Conservation (phyloP, 1,284 basidiomycete species). For the Ceratobasidium sp. region DNA sequence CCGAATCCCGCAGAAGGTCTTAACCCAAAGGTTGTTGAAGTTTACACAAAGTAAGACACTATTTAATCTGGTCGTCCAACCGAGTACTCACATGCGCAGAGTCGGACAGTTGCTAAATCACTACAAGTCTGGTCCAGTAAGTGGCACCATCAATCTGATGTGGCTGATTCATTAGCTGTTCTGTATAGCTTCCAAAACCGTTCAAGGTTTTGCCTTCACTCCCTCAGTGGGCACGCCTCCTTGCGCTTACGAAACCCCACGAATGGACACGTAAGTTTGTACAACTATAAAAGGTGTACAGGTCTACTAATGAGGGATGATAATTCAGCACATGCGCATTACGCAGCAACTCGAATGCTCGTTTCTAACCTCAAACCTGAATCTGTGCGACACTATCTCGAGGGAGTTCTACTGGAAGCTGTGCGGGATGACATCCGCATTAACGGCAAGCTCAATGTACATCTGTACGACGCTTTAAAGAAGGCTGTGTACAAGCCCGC, state of each 20-base stretch:
- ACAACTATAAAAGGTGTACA: not conserved
- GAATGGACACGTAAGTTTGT: constrained; percentile 75
- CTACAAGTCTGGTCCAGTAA: constrained; percentile 88
- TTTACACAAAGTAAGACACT: constrained; percentile 84
- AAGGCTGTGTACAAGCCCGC: constrained; percentile 95
- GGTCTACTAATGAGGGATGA: not conserved
- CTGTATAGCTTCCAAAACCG: constrained; percentile 79
- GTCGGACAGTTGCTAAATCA: constrained; percentile 78
- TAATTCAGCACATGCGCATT: constrained; percentile 77
- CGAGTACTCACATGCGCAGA: constrained; percentile 18
- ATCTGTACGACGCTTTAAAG: constrained; percentile 93
- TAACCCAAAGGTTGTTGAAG: constrained; percentile 95
- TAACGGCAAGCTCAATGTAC: constrained; percentile 84
- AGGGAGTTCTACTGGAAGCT: constrained; percentile 91
- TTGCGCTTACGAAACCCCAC: constrained; percentile 91
- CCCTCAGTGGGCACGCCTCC: constrained; percentile 93
- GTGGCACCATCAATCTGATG: not conserved
- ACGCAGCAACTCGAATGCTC: constrained; percentile 94
- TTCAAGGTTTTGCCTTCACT: constrained; percentile 99
- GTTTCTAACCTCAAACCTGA: constrained; percentile 96
- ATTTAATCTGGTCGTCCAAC: not conserved
- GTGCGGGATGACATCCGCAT: constrained; percentile 89
- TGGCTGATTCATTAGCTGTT: not conserved
- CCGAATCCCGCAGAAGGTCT: constrained; percentile 91
- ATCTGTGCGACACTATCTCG: constrained; percentile 93